Evolutionary conservation across 2,329 filamentous ascomycete species (phyloP), one percentile per base, ranked within the genome.

Genomic region (Beauveria bassiana): DNA sequence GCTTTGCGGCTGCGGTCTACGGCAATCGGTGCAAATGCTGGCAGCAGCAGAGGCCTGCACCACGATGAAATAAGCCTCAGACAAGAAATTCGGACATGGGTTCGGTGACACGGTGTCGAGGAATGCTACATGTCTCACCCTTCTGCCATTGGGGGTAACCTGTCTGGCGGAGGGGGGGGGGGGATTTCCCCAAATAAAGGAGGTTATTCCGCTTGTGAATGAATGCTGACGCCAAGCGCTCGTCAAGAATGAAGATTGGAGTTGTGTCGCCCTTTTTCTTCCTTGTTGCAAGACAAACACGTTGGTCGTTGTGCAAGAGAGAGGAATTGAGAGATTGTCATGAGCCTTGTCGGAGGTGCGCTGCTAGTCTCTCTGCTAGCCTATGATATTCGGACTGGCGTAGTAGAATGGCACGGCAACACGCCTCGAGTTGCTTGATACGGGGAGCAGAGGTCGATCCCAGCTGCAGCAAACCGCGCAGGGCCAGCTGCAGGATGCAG

Each of bases 51-150:
- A 34, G 10, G 5, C 8, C 31, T 34, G 31, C 31, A 34, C 31
- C 5, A 60, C 49, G 43, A 52, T 38, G 47, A 40, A 53, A 59
- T 59, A 60, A 53, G 57, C 57, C 40, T 53, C 57, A 53, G 57
- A 60, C 49, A 60, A 43, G 24, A 50, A 50, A 52, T 51, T 59
- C 47, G 12, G 16, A 24, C 47, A 31, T 31, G 56, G 56, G 56
- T 60, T 60, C 24, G 49, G 22, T n/a, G 47, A 47, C 46, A 50
- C 46, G 34, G 38, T 24, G 16, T 38, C 1, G 26, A 60, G 57
- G 18, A 59, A 34, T 59, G 47, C 47, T 31, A 43, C 47, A 40
- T 53, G 57, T 60, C 49, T 60, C 57, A 60, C 14, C 34, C 34
- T 20, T 53, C 16, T 47, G 54, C 38, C 46, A 58, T 49, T 45